Conservation (phyloP, 2,329 filamentous ascomycete species). For the Zymoseptoria pseudotritici region DNA sequence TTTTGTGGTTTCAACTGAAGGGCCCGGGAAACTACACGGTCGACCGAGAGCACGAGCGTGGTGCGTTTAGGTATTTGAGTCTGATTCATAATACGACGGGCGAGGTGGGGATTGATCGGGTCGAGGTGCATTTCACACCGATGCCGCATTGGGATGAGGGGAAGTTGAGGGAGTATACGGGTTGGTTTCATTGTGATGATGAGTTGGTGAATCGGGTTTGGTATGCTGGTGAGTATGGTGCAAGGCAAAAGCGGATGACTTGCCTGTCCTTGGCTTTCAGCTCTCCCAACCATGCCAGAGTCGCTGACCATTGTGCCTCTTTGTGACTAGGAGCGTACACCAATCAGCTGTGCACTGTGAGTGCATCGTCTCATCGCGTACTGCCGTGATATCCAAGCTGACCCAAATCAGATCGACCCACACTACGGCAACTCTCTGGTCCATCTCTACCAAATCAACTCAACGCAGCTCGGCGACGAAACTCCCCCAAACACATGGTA, state of each 20-base stretch:
- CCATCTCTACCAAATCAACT: slow-evolving; percentile 27
- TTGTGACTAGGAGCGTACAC: slow-evolving; percentile 25
- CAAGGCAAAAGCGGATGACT: no score
- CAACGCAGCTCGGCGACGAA: slow-evolving; percentile 25
- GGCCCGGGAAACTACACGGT: slow-evolving; percentile 36
- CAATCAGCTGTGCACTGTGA: slow-evolving; percentile 19
- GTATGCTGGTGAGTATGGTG: slow-evolving; percentile 30
- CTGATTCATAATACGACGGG: slow-evolving; percentile 33
- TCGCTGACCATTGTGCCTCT: no score
- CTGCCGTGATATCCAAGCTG: not conserved
- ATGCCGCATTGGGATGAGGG: slow-evolving; percentile 37
- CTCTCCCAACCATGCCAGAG: no score
- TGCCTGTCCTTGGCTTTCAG: no score
- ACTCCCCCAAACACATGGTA: slow-evolving; percentile 33
- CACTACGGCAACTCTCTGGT: slow-evolving; percentile 31
- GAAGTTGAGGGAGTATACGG: slow-evolving; percentile 33
- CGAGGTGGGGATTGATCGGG: slow-evolving; percentile 33
- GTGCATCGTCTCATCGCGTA: not conserved
- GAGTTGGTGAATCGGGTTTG: slow-evolving; percentile 39
- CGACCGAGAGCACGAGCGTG: slow-evolving; percentile 40
- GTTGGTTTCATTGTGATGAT: slow-evolving; percentile 39
- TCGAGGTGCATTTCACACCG: slow-evolving; percentile 40
- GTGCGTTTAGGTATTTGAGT: slow-evolving; percentile 49
- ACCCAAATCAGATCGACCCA: slow-evolving; percentile 24
- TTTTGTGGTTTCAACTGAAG: slow-evolving; percentile 41